phyloP scores from a whole-genome alignment of 805 yeast genomes.

The Kuraishia piskuri region DNA sequence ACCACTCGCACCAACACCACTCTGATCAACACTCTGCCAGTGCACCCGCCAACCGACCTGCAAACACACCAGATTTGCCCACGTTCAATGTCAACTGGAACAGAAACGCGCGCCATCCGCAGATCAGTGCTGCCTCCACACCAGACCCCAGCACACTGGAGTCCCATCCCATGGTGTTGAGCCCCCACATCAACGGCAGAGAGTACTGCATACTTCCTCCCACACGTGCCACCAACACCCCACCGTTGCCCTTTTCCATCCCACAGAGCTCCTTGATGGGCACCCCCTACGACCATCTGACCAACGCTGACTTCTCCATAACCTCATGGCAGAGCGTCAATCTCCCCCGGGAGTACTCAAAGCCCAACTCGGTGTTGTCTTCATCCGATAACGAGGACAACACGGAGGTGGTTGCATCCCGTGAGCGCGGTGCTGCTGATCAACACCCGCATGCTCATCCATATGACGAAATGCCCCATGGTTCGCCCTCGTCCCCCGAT shows the following conservation, averaged over 20 bases:
- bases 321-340: constrained; percentile 27
- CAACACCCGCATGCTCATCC: too few relatives aligned
- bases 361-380: constrained; percentile 18
- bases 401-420: too few relatives aligned
- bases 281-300: constrained; percentile 3
- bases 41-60: too few relatives aligned
- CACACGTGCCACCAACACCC: neutral
- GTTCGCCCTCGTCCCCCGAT: too few relatives aligned
- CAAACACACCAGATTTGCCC: constrained; percentile 3
- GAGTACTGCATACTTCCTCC: neutral
- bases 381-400: constrained; percentile 23
- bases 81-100: neutral
- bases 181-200: neutral
- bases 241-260: neutral
- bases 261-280: neutral
- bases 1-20: too few relatives aligned
- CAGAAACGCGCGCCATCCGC: neutral
- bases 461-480: too few relatives aligned
- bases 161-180: neutral
- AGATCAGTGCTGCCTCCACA: too few relatives aligned
- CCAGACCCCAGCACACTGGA: too few relatives aligned
- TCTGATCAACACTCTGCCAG: too few relatives aligned
- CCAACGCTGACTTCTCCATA: constrained; percentile 20
- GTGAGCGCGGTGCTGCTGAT: constrained; percentile 6
- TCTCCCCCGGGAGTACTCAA: constrained; percentile 1